Conservation (phyloP, 78 protist genomes). For the Protostelium mycophagum region DNA sequence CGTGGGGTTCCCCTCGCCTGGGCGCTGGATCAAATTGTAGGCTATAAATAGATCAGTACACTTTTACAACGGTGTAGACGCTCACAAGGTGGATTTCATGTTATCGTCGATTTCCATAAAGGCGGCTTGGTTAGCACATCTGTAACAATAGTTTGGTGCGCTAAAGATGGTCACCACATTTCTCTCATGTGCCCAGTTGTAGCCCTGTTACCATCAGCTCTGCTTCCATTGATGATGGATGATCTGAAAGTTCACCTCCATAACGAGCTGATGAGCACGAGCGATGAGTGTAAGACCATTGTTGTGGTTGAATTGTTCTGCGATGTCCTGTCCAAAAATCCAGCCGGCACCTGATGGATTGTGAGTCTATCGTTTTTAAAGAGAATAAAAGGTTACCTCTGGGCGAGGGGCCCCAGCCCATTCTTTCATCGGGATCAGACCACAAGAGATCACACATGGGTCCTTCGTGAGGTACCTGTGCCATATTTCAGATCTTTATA, state of each 20-base stretch:
- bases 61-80: constrained; percentile 44
- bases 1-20: constrained; percentile 94
- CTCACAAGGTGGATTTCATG: constrained; percentile 81
- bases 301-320: constrained; percentile 83
- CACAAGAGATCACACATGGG: constrained; percentile 92
- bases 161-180: constrained; percentile 93
- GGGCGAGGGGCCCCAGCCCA: constrained; percentile 89
- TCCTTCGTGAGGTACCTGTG: constrained; percentile 92
- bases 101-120: constrained; percentile 93
- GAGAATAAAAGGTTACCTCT: constrained; percentile 51
- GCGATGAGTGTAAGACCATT: constrained; percentile 79
- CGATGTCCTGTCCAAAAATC: constrained; percentile 89
- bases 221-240: constrained; percentile 26
- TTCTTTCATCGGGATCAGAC: constrained; percentile 88
- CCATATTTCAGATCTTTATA: too few species aligned
- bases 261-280: constrained; percentile 97
- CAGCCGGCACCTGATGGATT: constrained; percentile 97
- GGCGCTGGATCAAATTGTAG: constrained; percentile 98
- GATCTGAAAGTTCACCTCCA: constrained; percentile 98
- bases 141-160: constrained; percentile 99
- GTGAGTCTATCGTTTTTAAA: constrained; percentile 90
- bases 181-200: constrained; percentile 92
- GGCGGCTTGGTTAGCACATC: constrained; percentile 97
- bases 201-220: constrained; percentile 82
- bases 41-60: constrained; percentile 24